Evolutionary conservation across 2,329 filamentous ascomycete species (phyloP), one percentile per base, ranked within the genome.

Genomic region (Nothophaeocryptopus gaeumannii): DNA sequence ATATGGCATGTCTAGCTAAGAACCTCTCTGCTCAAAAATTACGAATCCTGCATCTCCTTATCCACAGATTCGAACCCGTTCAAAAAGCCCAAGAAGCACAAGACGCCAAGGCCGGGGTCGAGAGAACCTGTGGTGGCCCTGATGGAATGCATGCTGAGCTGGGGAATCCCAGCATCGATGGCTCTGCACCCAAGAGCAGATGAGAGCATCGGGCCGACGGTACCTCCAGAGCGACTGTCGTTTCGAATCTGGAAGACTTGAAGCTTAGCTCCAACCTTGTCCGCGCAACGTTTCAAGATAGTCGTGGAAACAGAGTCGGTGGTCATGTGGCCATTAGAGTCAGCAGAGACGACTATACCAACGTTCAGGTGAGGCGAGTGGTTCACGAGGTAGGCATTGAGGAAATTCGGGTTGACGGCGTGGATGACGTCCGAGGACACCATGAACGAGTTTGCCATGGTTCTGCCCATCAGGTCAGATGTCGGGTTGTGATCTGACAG

Each of bases 221-320:
- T 99, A 12, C 93, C 93, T 29, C 93, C 93, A 64, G 84, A 89
- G 47, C 92, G 78, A 8, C 81, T 86, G 71, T 97, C 93, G 67
- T 97, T 99, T 50, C 93, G 78, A 67, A 97, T 97, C 78, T 95
- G 90, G 78, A 97, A 97, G 5, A 87, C 76, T 72, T 97, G 93
- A 46, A 95, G 78, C 40, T 79, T 82, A 49, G 82, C 82, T 43
- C 77, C 88, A 54, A 78, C 80, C 51, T 88, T 83, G 59, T 90
- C 84, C 7, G 89, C 91, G 34, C 95, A 81, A 20, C 88, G 81
- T 59, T 85, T 82, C 32, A 97, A 74, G 53, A 97, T 81, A 4
- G 89, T 84, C 3, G 88, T 88, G 9, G 88, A 93, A 13, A 96
- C 83, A 47, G 85, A 83, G 66, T 97, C 91, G 2, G 92, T 96